Conservation (phyloP, 768 basidiomycete genomes). For the Chalciporus sphaerocephalus region DNA sequence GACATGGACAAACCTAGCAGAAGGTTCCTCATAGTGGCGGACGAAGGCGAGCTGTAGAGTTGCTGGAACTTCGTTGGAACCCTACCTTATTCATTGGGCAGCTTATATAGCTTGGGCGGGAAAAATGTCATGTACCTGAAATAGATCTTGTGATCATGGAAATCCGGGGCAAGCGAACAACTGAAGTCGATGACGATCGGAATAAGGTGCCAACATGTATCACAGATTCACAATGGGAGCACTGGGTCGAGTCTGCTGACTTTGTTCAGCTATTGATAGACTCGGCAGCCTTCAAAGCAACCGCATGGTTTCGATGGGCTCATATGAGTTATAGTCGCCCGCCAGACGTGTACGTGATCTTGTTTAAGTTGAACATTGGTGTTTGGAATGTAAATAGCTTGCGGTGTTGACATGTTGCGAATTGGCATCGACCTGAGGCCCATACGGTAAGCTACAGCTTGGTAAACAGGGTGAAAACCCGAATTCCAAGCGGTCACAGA, state of each 20-base stretch:
- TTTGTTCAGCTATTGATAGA: not conserved
- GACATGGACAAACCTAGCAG: slow-evolving; percentile 12
- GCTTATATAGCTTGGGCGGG: slow-evolving; percentile 7
- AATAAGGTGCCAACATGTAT: not conserved
- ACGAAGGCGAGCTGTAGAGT: not conserved
- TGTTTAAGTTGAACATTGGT: too few relatives aligned
- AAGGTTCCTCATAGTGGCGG: slow-evolving; percentile 19
- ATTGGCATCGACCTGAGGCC: too few relatives aligned
- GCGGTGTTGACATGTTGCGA: too few relatives aligned
- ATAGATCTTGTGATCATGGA: slow-evolving; percentile 1
- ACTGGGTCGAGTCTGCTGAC: slow-evolving; percentile 7
- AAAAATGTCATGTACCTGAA: not conserved
- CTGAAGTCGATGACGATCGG: not conserved
- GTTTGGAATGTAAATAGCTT: too few relatives aligned
- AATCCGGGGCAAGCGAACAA: not conserved
- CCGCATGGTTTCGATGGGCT: not conserved
- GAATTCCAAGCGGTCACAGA: too few relatives aligned
- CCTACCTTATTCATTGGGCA: not conserved
- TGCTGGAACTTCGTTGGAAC: not conserved
- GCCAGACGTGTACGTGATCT: not conserved
- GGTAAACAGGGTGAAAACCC: too few relatives aligned
- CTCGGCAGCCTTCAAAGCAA: too few relatives aligned
- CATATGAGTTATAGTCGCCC: too few relatives aligned
- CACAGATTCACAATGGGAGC: not conserved
- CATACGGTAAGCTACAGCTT: too few relatives aligned